Evolutionary conservation across 305 asterid species (phyloP).

Genomic region (Ruellia speciosa): DNA sequence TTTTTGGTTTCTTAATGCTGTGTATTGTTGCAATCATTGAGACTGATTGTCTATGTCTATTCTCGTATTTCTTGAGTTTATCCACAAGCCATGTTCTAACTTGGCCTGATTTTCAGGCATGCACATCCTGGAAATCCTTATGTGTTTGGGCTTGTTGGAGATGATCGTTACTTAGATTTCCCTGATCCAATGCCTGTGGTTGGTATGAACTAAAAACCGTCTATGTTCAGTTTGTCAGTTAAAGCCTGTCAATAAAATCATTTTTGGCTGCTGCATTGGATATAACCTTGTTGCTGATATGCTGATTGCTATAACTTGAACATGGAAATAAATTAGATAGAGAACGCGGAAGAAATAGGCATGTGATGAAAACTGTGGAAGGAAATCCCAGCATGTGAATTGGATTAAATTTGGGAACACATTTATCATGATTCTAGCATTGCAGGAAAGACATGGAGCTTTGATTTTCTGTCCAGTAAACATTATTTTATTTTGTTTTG

Average conservation of each 20-base stretch:
- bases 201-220: slow-evolving; percentile 39
- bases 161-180: slow-evolving; percentile 79
- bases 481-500: too few relatives aligned
- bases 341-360: not conserved
- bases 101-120: slow-evolving; percentile 49
- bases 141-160: slow-evolving; percentile 93
- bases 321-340: not conserved
- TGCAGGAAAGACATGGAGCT: too few relatives aligned
- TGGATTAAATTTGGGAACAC: too few relatives aligned
- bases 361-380: too few relatives aligned
- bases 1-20: not conserved
- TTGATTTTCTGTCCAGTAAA: not conserved
- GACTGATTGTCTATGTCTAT: too few relatives aligned
- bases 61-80: slow-evolving; percentile 5
- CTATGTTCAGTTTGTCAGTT: not conserved
- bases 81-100: slow-evolving; percentile 8
- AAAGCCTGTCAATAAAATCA: not conserved
- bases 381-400: too few relatives aligned
- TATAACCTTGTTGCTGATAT: not conserved
- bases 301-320: not conserved
- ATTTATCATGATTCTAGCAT: too few relatives aligned
- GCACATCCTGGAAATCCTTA: slow-evolving; percentile 98
- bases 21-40: not conserved
- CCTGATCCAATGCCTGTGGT: slow-evolving; percentile 99
- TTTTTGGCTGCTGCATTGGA: not conserved